Evolutionary conservation across 176 grass and related monocot species (phyloP), one percentile per base, ranked within the genome.

Genomic region (Phoenix dactylifera): DNA sequence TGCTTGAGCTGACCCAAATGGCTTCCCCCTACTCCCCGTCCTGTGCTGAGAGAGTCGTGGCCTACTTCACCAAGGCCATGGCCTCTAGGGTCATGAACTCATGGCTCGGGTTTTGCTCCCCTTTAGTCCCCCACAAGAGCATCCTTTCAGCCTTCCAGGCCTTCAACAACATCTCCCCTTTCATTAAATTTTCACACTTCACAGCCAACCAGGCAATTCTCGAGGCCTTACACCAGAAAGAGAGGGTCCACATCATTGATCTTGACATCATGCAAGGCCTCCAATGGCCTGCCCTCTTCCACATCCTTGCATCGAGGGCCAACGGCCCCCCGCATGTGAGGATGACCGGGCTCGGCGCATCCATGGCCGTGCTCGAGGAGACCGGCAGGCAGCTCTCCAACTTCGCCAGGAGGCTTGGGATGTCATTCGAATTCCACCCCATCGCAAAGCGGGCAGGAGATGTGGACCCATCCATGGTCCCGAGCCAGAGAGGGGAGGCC

Each of bases 21-120:
- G 69, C 80, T 9, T 89, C 85, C 2, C 85, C 85, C 4, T 89
- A 84, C 55, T 50, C 77, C 3, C 1, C 80, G 3, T 84, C 80
- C 1, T 89, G 77, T 64, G 77, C 80, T 7, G 85, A 89, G 73
- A 69, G 85, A 1, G 73, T 89, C 19, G 80, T 84, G 14, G 80
- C 85, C 28, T 89, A 89, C 80, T 89, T 89, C 77, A 26, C 74
- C 29, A 48, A 20, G 54, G 80, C 73, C 56, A 55, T 89, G 85
- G 69, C 65, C 6, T 66, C 80, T 22, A 65, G 80, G 61, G 49
- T 84, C 44, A 52, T 80, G 65, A 74, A 67, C 62, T 74, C 80
- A 10, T 84, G 86, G 73, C n/a, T 83, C 17, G 86, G 86, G 44
- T 20, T 80, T 30, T 70, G 61, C 55, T 29, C 57, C 1, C 77